A percentile compares a stretch with the other conserved stretches of the same genome.
Evolutionary conservation across 2,329 filamentous ascomycete genomes (phyloP).

Genomic region (Cucurbitaria berberidis): DNA sequence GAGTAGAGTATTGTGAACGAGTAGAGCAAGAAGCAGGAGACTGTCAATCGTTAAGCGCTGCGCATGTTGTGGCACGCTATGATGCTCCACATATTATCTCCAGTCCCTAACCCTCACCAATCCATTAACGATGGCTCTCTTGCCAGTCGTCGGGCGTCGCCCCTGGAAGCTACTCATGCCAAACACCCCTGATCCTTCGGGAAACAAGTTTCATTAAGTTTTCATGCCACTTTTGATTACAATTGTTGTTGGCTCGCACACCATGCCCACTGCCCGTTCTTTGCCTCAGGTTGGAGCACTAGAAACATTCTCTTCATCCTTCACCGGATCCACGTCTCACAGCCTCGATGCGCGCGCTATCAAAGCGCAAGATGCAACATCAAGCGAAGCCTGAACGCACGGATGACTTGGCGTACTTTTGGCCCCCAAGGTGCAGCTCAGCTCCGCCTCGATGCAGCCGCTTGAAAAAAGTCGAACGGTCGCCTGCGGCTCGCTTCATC

Average conservation of each 20-base stretch:
- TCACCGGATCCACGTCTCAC: conserved; percentile 7
- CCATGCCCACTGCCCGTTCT: background rate
- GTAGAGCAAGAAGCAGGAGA: too few species aligned
- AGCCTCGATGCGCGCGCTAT: conserved; percentile 18
- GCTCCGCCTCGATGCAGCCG: conserved; percentile 28
- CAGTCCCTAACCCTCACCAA: background rate
- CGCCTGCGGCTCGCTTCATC: conserved; percentile 15
- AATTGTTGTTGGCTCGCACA: background rate
- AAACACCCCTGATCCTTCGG: too few species aligned
- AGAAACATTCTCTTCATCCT: background rate
- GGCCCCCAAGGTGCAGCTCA: conserved; percentile 21
- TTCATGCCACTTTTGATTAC: too few species aligned
- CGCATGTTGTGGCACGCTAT: background rate
- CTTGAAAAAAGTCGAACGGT: conserved; percentile 23
- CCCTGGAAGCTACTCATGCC: too few species aligned
- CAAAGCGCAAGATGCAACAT: conserved; percentile 11
- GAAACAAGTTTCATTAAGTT: too few species aligned
- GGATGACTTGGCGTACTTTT: conserved; percentile 27
- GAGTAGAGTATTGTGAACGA: too few species aligned
- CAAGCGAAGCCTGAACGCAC: conserved; percentile 15
- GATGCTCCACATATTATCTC: too few species aligned
- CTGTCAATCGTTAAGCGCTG: background rate
- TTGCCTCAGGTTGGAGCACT: conserved; percentile 3
- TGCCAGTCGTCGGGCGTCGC: too few species aligned
- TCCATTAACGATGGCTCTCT: too few species aligned